phyloP scores from a whole-genome alignment of 768 basidiomycete species.

The Lentinula aciculospora region DNA sequence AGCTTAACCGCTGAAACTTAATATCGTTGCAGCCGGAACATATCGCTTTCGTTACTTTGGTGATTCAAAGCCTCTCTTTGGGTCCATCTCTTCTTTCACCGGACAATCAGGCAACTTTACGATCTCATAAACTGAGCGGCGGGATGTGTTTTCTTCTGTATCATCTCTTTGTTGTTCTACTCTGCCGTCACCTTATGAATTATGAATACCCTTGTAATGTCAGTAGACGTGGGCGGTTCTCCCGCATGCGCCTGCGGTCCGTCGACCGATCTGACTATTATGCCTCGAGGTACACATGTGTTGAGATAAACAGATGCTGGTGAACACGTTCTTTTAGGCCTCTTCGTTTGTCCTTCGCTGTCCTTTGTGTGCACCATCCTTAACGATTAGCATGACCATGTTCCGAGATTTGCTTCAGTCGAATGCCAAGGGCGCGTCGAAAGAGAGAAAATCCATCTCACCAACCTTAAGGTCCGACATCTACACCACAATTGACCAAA shows the following conservation, averaged over 20 bases:
- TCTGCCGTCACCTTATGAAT: not conserved
- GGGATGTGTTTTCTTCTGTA: not conserved
- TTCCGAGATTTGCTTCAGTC: slow-evolving; percentile 2
- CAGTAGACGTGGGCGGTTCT: not conserved
- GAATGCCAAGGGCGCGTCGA: not conserved
- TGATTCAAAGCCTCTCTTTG: slow-evolving; percentile 67
- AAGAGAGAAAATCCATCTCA: slow-evolving; percentile 18
- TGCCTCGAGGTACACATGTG: slow-evolving; percentile 38
- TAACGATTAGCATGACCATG: slow-evolving; percentile 4
- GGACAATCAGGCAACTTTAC: slow-evolving; percentile 61
- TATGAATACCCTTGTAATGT: not conserved
- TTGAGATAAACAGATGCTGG: slow-evolving; percentile 8
- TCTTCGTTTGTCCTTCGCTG: not conserved
- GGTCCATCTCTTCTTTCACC: slow-evolving; percentile 57
- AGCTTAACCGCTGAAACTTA: slow-evolving; percentile 1
- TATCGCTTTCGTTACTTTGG: slow-evolving; percentile 72
- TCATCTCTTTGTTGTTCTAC: not conserved
- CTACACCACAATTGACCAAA: slow-evolving; percentile 41
- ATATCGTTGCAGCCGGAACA: slow-evolving; percentile 44
- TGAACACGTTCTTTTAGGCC: not conserved
- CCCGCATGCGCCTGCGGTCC: not conserved
- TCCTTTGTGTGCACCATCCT: not conserved
- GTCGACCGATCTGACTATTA: not conserved
- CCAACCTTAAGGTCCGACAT: slow-evolving; percentile 42
- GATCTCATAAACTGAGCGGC: slow-evolving; percentile 27